Percentiles rank a stretch among this genome's conserved stretches.
phyloP scores from a whole-genome alignment of 2,329 filamentous ascomycete genomes.

The Alternaria solani region DNA sequence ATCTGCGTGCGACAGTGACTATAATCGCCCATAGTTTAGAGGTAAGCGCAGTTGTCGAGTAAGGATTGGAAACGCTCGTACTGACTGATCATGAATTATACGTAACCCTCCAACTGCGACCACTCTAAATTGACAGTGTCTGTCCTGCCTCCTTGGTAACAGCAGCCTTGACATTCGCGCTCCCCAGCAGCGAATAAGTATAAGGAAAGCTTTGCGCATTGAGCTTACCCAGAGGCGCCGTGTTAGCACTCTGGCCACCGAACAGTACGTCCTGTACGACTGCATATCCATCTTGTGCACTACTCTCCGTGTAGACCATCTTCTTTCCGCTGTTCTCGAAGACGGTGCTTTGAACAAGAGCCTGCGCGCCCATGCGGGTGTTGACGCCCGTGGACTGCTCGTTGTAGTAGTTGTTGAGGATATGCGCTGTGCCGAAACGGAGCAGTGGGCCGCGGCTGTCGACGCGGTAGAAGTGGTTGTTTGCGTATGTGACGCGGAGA shows the following conservation, averaged over 20 bases:
- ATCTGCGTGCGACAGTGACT: too few species aligned
- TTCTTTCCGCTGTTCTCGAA: constrained; percentile 67
- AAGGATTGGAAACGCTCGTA: too few species aligned
- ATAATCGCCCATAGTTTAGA: too few species aligned
- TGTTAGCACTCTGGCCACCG: constrained; percentile 54
- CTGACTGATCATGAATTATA: not conserved
- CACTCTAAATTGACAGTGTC: constrained; percentile 22
- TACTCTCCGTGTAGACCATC: constrained; percentile 63
- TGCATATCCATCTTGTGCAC: constrained; percentile 54
- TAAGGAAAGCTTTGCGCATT: constrained; percentile 58
- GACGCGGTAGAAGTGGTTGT: constrained; percentile 71
- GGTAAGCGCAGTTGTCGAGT: not conserved
- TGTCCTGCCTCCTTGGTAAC: constrained; percentile 47
- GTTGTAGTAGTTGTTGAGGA: constrained; percentile 61
- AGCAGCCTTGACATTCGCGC: constrained; percentile 56
- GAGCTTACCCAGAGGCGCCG: constrained; percentile 60
- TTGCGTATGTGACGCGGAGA: constrained; percentile 69
- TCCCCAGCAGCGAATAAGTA: constrained; percentile 61
- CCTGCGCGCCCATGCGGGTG: constrained; percentile 52
- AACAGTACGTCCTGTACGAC: constrained; percentile 55
- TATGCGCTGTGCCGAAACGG: constrained; percentile 71
- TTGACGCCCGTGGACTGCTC: constrained; percentile 49
- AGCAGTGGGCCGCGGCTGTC: constrained; percentile 69
- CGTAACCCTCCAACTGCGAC: not conserved
- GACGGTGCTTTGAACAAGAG: constrained; percentile 55